These are phyloP conservation scores for Huiozyma naganishii DNA, from an alignment of 805 yeast species.

Conservation along the genomic window DNA sequence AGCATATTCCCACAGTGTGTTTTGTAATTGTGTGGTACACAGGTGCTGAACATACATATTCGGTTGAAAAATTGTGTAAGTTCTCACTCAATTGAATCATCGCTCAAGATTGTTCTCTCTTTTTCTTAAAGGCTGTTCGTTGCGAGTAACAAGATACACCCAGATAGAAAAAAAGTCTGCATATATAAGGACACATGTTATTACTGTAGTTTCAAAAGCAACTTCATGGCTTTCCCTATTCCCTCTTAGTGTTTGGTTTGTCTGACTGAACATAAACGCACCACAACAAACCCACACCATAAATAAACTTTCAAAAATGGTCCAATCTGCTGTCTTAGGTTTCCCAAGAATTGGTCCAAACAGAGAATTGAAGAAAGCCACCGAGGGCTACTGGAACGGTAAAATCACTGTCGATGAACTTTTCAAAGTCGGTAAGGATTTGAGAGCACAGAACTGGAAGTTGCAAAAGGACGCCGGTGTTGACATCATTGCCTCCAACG, in stretches of 20 bases:
- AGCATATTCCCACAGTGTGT: no score
- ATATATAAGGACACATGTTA: neutral
- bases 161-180: neutral
- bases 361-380: constrained; percentile 97
- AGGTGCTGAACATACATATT: no score
- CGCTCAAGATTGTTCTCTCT: no score
- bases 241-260: neutral
- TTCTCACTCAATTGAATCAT: no score
- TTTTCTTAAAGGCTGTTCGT: neutral
- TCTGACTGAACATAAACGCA: no score
- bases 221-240: neutral
- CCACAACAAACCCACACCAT: neutral
- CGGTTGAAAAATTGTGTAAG: no score
- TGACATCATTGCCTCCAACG: constrained; percentile 93
- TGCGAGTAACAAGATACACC: neutral
- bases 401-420: constrained; percentile 81
- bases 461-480: constrained; percentile 96
- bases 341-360: constrained; percentile 99
- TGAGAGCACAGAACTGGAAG: constrained; percentile 96
- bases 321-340: constrained; percentile 93
- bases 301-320: constrained; percentile 44
- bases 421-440: constrained; percentile 84
- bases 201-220: neutral
- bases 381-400: constrained; percentile 98
- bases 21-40: no score